Conservation (phyloP, 306 rosid species). For the Trichosanthes truncata region DNA sequence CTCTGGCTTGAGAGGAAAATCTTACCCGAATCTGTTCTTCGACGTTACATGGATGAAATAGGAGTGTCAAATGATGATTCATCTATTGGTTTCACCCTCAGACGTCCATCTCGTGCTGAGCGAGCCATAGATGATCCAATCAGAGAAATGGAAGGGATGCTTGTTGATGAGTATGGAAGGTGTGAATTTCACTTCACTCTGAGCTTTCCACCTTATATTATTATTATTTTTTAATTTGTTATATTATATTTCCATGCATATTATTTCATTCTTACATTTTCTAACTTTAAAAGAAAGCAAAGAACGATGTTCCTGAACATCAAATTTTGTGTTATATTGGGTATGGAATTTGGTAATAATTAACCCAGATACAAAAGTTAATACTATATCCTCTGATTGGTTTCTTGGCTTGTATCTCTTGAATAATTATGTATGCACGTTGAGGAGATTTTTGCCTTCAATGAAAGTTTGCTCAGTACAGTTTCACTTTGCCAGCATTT, state of each 20-base stretch:
- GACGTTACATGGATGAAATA: constrained; percentile 81
- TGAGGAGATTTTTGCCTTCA: neutral
- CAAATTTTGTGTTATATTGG: neutral
- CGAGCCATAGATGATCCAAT: constrained; percentile 95
- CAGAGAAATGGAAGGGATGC: constrained; percentile 99
- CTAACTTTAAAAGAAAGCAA: neutral
- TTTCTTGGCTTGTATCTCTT: neutral
- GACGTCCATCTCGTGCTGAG: constrained; percentile 98
- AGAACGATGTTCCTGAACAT: neutral
- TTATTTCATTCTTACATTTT: neutral
- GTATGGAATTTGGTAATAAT: neutral
- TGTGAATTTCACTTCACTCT: constrained; percentile 20
- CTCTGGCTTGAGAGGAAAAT: constrained; percentile 98
- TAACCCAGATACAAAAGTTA: neutral
- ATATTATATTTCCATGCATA: neutral
- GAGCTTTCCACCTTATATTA: neutral
- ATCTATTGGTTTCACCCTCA: constrained; percentile 44
- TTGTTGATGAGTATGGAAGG: constrained; percentile 99
- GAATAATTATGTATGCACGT: neutral
- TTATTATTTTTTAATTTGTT: neutral
- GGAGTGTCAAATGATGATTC: constrained; percentile 83
- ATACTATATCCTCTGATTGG: neutral
- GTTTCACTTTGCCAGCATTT: neutral
- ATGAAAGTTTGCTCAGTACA: neutral
- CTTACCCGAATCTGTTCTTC: constrained; percentile 74